These are phyloP conservation scores for Fusarium praegraminearum DNA, from an alignment of 2,329 filamentous ascomycete species.

Conservation along the genomic window DNA sequence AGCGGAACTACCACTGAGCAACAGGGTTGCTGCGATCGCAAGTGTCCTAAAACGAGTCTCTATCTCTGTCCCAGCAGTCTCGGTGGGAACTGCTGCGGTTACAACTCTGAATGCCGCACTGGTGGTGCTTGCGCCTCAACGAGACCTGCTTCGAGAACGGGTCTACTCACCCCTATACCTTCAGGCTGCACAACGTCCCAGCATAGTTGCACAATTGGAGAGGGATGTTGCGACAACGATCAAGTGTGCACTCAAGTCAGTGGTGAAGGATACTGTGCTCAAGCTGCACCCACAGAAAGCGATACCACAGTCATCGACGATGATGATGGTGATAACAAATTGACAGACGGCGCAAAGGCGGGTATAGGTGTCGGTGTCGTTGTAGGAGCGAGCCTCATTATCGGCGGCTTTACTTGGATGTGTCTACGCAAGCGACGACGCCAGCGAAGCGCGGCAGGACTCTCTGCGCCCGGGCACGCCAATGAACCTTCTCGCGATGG, in stretches of 20 bases:
- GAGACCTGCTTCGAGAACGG: slow-evolving; percentile 41
- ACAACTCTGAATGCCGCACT: slow-evolving; percentile 57
- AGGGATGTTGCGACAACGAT: slow-evolving; percentile 63
- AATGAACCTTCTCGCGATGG: slow-evolving; percentile 40
- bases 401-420: slow-evolving; percentile 61
- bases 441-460: slow-evolving; percentile 33
- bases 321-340: slow-evolving; percentile 39
- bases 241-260: slow-evolving; percentile 57
- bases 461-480: slow-evolving; percentile 30
- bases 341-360: slow-evolving; percentile 65
- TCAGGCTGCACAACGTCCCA: slow-evolving; percentile 61
- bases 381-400: slow-evolving; percentile 56
- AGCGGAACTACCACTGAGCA: slow-evolving; percentile 46
- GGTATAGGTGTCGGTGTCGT: slow-evolving; percentile 68
- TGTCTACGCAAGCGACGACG: slow-evolving; percentile 56
- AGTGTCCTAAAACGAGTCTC: slow-evolving; percentile 56
- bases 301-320: slow-evolving; percentile 49
- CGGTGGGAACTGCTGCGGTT: slow-evolving; percentile 64
- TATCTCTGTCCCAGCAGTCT: slow-evolving; percentile 60
- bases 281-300: slow-evolving; percentile 51
- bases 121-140: slow-evolving; percentile 53
- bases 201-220: slow-evolving; percentile 58
- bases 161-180: slow-evolving; percentile 52
- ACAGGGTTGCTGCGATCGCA: slow-evolving; percentile 56
- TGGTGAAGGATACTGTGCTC: slow-evolving; percentile 56